These are phyloP conservation scores for Ustilago tritici DNA, from an alignment of 1,284 basidiomycete species.

Conservation along the genomic window DNA sequence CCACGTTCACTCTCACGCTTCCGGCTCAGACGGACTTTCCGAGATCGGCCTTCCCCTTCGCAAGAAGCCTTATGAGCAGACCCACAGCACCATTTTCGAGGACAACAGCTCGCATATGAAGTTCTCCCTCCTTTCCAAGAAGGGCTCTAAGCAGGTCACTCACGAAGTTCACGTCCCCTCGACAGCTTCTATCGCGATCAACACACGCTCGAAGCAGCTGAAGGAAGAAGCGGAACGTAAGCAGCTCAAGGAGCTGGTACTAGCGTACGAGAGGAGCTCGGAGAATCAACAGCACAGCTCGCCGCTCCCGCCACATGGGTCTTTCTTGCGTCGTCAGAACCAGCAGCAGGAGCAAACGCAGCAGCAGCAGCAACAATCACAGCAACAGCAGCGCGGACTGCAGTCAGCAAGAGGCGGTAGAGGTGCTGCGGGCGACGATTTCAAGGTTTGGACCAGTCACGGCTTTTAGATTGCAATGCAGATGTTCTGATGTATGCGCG, in stretches of 20 bases:
- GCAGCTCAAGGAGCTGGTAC: slow-evolving; percentile 65
- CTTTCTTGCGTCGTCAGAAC: slow-evolving; percentile 16
- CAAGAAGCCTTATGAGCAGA: slow-evolving; percentile 72
- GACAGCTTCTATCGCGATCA: slow-evolving; percentile 61
- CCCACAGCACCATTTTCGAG: slow-evolving; percentile 63
- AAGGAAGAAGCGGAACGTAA: slow-evolving; percentile 62
- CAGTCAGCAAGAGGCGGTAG: slow-evolving; percentile 7
- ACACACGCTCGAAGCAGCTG: slow-evolving; percentile 60
- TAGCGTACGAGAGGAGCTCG: slow-evolving; percentile 70
- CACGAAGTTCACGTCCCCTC: slow-evolving; percentile 61
- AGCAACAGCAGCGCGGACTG: background rate
- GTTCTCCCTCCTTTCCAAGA: slow-evolving; percentile 92
- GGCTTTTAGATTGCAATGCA: slow-evolving; percentile 25
- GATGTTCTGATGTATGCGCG: background rate
- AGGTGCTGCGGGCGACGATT: slow-evolving; percentile 20
- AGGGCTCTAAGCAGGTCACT: slow-evolving; percentile 86
- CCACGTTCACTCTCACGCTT: slow-evolving; percentile 71
- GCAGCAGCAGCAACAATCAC: slow-evolving; percentile 14
- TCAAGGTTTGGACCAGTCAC: slow-evolving; percentile 43
- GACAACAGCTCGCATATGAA: slow-evolving; percentile 76
- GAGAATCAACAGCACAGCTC: slow-evolving; percentile 24
- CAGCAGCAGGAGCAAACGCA: slow-evolving; percentile 26
- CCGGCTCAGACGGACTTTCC: slow-evolving; percentile 75
- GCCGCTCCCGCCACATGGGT: slow-evolving; percentile 1
- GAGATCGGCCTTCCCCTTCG: slow-evolving; percentile 72